Base-by-base conservation (phyloP, 1,139 yeast genomes). In the Candida albicans region DNA sequence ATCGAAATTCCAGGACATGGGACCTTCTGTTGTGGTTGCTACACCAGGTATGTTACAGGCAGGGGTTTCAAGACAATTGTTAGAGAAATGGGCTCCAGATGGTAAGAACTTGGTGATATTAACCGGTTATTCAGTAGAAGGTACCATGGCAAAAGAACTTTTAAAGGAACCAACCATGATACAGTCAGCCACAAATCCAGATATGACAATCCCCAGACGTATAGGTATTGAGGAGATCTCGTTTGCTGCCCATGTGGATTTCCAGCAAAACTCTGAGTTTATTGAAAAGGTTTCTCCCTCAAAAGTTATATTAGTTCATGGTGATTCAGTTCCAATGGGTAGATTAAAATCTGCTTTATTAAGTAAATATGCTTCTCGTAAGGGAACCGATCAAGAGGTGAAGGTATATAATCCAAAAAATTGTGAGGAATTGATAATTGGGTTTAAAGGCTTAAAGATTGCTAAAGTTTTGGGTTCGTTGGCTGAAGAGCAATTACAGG, bases 291-390 rank as follows among this genome's bases (percentile, higher is more conserved):
- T 93, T 5, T 85, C 86, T 47, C 96, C 99, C 0, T 79, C 79
- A 50, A 83, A 86, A 46, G 84, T 86, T 43, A 89, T 93, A 48
- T 74, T 93, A 47, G 99, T 93, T 1, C 99, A 93, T 62, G 99
- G 99, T n/a, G 99, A 93, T 60, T 83, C 95, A 2, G 90, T 88
- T 53, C 97, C 96, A 26, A 93, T 93, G 99, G 99, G 98, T 46
- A 82, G 99, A 60, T 70, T 93, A 44, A 93, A 93, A 62, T 87
- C 96, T 24, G 99, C 99, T 0, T 70, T 93, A 37, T 70, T 90
- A 54, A 88, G 96, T 47, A 90, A 90, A 62, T 95, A 91, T 57
- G 77, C 91, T 7, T 78, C 82, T 39, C 73, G 88, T 42, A 90
- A 86, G 59, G 91, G 90, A 8, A 89, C 97, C 0, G 95, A 87